Base-by-base conservation (phyloP, 2,329 filamentous ascomycete genomes). In the Teratosphaeria pseudoeucalypti region DNA sequence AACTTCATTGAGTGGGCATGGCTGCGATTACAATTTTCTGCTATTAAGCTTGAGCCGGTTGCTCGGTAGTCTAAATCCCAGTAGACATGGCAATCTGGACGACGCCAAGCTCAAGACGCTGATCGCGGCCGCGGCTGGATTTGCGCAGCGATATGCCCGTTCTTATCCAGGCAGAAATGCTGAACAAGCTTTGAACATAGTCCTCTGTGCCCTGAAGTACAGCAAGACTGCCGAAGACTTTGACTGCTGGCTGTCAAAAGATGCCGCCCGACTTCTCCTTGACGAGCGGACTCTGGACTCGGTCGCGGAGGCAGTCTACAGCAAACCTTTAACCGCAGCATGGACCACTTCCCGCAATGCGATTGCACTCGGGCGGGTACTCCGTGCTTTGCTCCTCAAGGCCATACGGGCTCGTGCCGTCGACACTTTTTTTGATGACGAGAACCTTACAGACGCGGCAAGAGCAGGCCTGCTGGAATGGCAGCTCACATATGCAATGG, bases 181-280 rank as follows among this genome's bases (percentile, higher is more conserved):
- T 0, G 34, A 52, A 6, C 55, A 60, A 9, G 62, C 64, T 6
- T 56, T 58, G n/a, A 52, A 60, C 11, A 65, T 71, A 43, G 57
- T 71, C 6, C 55, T 63, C 16, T 34, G 34, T 19, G 66, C 66
- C 2, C 29, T 71, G 1, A 47, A 60, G 12, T 27, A 34, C 10
- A 63, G 61, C 52, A 64, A 58, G 37, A 59, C 61, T 10, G 57
- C 61, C 29, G 67, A 70, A 12, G 61, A 65, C 3, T 29, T 67
- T 3, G 37, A 62, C 19, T 61, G 61, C 6, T 72, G 69, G 69
- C 58, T 69, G 47, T 77, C 88, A 6, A 76, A 79, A 56, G 79
- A 81, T 16, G 82, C 89, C n/a, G 81, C 86, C 59, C 79, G 81
- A 16, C 80, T 80, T 57, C 78, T 87, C 66, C 77, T 88, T 5